Base-by-base conservation (phyloP, 73 alveolate genomes). In the Blepharisma japonicum region DNA sequence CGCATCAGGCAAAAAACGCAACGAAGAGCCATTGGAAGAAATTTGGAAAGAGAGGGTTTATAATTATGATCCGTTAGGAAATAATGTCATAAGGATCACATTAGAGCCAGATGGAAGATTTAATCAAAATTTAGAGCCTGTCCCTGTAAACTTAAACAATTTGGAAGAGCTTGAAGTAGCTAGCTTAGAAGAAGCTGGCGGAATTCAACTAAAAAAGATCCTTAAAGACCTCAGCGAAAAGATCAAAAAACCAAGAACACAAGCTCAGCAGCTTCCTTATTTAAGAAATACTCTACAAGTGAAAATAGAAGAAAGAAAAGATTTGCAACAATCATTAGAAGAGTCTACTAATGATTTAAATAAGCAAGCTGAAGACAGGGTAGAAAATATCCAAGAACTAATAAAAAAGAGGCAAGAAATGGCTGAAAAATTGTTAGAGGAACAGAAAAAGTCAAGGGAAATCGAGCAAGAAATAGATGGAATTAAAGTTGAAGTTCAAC, bases 121-220 rank as follows among this genome's bases (percentile, higher is more conserved):
- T 5, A 61, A 61, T 8, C 74, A n/a, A 14, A 39, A 39, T 8
- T 14, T 14, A 14, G 74, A 61, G 47, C 38, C 74, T 25, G 50
- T 25, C 39, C 14, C 39, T 14, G 14, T 8, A n/a, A 25, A 61
- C 23, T 8, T 61, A 25, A 18, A 11, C 46, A 18, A n/a, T 8
- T 25, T 61, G 5, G 74, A 61, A 8, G 46, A 8, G 2, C 47
- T 61, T 8, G 74, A 61, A 8, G 5, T 61, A 14, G 18, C 14
- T 1, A 61, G 23, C 14, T 39, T 61, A 14, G 23, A 61, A 61
- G 74, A 61, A 61, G 18, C 23, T 61, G 74, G 74, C 1, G 74
- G 74, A 9, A 14, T 61, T 61, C 74, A 61, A 5, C 23, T 61
- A 39, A 61, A 61, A 61, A 61, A 61, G 23, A 14, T 61, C 46